These are phyloP conservation scores for Hippophae rhamnoides DNA, from an alignment of 306 rosid genomes.

Conservation along the genomic window DNA sequence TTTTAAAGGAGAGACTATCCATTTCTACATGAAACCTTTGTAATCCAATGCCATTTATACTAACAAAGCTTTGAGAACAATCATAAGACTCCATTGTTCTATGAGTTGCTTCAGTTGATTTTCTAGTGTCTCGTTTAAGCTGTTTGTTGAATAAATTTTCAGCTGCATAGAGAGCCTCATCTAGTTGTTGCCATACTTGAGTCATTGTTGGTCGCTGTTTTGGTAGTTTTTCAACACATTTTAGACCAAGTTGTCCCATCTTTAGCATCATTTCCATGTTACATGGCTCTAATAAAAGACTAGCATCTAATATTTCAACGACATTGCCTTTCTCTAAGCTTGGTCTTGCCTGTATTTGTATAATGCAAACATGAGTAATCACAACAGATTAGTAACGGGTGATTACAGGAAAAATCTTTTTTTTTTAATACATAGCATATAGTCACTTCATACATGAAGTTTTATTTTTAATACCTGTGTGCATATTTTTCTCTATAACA, in stretches of 20 bases:
- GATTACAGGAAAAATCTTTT: too few species aligned
- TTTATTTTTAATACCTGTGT: too few species aligned
- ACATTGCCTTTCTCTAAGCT: slow-evolving; percentile 51
- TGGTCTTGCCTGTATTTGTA: slow-evolving; percentile 57
- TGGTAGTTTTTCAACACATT: slow-evolving; percentile 54
- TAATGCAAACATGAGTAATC: background rate
- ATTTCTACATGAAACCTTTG: slow-evolving; percentile 55
- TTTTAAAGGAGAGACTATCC: slow-evolving; percentile 49
- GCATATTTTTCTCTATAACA: too few species aligned
- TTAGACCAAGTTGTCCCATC: slow-evolving; percentile 63
- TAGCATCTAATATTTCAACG: slow-evolving; percentile 66
- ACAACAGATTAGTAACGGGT: too few species aligned
- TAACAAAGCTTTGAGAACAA: slow-evolving; percentile 51
- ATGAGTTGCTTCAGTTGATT: slow-evolving; percentile 8
- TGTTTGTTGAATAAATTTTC: slow-evolving; percentile 30
- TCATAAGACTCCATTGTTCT: slow-evolving; percentile 24
- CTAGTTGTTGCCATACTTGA: slow-evolving; percentile 53
- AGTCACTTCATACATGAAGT: too few species aligned
- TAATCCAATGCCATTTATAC: slow-evolving; percentile 50
- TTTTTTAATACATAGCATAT: too few species aligned
- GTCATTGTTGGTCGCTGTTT: slow-evolving; percentile 72
- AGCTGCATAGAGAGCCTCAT: slow-evolving; percentile 36
- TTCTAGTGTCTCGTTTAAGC: slow-evolving; percentile 14
- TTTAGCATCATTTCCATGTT: slow-evolving; percentile 55
- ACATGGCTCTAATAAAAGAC: slow-evolving; percentile 53